Conservation (phyloP, 169 alveolate species). For the Nephromyces sp. region DNA sequence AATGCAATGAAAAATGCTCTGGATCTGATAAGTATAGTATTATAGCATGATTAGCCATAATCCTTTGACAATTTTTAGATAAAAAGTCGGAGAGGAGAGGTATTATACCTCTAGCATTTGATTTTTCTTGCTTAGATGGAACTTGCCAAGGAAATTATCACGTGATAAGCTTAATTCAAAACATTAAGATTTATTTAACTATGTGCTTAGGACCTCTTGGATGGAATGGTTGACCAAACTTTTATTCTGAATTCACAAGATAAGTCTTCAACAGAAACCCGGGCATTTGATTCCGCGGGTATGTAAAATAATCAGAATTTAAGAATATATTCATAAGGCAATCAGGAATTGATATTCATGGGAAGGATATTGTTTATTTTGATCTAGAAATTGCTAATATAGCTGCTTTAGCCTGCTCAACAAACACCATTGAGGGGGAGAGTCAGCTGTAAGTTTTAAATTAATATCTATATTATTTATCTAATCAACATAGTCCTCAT, state of each 20-base stretch:
- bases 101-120: slow-evolving; percentile 72
- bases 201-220: slow-evolving; percentile 16
- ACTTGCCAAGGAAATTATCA: slow-evolving; percentile 63
- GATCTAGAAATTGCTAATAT: slow-evolving; percentile 63
- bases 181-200: not conserved
- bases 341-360: slow-evolving; percentile 1
- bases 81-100: slow-evolving; percentile 52
- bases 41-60: not conserved
- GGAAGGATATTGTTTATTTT: slow-evolving; percentile 39
- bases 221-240: slow-evolving; percentile 19
- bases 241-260: not conserved
- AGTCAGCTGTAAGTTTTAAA: slow-evolving; percentile 42
- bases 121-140: slow-evolving; percentile 58
- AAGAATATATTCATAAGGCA: no score
- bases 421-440: slow-evolving; percentile 60
- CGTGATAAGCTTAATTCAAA: slow-evolving; percentile 52
- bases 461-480: slow-evolving; percentile 10
- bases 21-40: slow-evolving; percentile 55
- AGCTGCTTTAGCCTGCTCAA: slow-evolving; percentile 72
- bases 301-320: no score
- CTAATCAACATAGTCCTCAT: slow-evolving; percentile 19
- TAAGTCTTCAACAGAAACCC: slow-evolving; percentile 5
- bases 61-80: not conserved
- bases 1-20: slow-evolving; percentile 57
- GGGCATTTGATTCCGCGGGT: not conserved